Evolutionary conservation across 805 yeast species (phyloP).

Genomic region (Metschnikowia chrysomelidarum): DNA sequence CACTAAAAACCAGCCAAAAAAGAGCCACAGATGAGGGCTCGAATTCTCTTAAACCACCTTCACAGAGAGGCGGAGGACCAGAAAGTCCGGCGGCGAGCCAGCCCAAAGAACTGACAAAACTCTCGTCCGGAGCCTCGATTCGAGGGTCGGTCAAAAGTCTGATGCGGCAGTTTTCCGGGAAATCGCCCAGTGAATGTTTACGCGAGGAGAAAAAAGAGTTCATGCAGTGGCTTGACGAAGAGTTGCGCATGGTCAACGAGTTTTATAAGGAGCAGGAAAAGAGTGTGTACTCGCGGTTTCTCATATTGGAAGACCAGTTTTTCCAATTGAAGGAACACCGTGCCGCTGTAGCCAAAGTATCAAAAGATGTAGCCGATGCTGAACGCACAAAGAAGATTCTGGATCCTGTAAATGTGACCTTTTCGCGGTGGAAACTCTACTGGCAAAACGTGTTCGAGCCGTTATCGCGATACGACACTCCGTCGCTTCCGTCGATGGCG

Average conservation of each 20-base stretch:
- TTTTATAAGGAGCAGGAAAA: constrained; percentile 63
- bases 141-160: constrained; percentile 5
- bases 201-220: constrained; percentile 45
- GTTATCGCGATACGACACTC: constrained; percentile 36
- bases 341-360: constrained; percentile 4
- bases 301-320: constrained; percentile 66
- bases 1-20: no score
- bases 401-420: constrained; percentile 20
- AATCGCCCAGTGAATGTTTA: constrained; percentile 20
- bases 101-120: neutral
- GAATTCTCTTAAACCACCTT: no score
- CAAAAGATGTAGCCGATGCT: constrained; percentile 6
- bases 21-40: constrained; percentile 1
- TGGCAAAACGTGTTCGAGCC: constrained; percentile 24
- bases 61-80: no score
- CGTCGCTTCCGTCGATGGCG: constrained; percentile 39
- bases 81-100: neutral
- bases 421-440: constrained; percentile 31
- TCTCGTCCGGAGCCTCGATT: constrained; percentile 1
- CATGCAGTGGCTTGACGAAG: constrained; percentile 62
- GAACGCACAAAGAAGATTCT: constrained; percentile 9
- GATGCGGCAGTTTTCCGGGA: constrained; percentile 8
- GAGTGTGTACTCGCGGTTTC: constrained; percentile 56
- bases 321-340: constrained; percentile 58
- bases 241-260: constrained; percentile 55